These are phyloP conservation scores for Eutreptiella sp. DNA, from an alignment of 208 protist genomes.

Conservation along the genomic window DNA sequence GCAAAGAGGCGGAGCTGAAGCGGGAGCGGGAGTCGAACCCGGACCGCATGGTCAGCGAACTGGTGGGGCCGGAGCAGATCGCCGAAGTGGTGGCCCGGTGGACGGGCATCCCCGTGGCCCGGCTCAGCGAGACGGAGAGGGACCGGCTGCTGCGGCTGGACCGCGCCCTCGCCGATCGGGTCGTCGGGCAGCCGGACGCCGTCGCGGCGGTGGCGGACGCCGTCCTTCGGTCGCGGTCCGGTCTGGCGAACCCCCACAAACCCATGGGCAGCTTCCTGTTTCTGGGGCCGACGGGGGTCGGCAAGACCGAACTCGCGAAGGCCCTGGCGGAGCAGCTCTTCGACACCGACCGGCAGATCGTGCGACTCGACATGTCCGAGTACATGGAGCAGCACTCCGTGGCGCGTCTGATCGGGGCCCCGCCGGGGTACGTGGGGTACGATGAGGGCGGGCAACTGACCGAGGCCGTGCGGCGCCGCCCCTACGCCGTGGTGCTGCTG, in stretches of 20 bases:
- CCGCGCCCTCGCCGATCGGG: constrained; percentile 45
- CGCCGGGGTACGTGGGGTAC: constrained; percentile 97
- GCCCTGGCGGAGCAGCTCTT: constrained; percentile 88
- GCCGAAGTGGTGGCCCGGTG: constrained; percentile 78
- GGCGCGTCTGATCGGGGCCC: constrained; percentile 92
- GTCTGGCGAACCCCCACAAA: constrained; percentile 72
- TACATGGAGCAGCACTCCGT: constrained; percentile 96
- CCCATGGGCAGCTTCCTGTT: constrained; percentile 94
- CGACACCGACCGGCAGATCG: constrained; percentile 90
- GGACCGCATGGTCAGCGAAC: constrained; percentile 47
- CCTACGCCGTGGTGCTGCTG: constrained; percentile 95
- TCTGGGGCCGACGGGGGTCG: constrained; percentile 86
- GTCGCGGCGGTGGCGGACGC: constrained; percentile 88
- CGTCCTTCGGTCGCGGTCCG: constrained; percentile 87
- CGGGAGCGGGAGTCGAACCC: constrained; percentile 37
- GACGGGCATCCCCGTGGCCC: constrained; percentile 88
- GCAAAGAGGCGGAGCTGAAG: constrained; percentile 61
- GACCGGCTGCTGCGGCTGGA: constrained; percentile 54
- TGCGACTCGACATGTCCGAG: constrained; percentile 97
- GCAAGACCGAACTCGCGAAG: constrained; percentile 96
- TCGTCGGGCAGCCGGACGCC: constrained; percentile 94
- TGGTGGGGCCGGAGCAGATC: constrained; percentile 72
- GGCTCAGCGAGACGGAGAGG: constrained; percentile 60
- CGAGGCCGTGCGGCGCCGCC: constrained; percentile 92
- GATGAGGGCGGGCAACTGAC: constrained; percentile 97